Percentiles rank a stretch among this genome's conserved stretches.
Conservation (phyloP, 1,284 basidiomycete species). For the Pseudozyma tsukubaensis region DNA sequence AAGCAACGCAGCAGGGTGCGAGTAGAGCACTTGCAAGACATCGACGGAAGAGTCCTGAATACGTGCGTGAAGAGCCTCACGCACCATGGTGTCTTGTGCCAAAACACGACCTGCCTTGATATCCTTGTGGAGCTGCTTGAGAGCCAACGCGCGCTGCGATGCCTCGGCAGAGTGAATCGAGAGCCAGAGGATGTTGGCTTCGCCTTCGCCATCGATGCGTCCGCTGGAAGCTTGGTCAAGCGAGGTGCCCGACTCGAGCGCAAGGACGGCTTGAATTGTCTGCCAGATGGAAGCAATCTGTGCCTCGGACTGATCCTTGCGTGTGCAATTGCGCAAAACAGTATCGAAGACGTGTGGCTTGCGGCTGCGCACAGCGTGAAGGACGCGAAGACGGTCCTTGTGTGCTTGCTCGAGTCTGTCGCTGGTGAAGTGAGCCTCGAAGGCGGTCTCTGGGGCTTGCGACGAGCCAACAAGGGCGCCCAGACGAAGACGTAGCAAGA, state of each 20-base stretch:
- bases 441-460: conserved; percentile 29
- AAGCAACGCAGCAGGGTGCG: conserved; percentile 26
- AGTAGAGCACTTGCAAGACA: conserved; percentile 54
- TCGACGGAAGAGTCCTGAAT: conserved; percentile 44
- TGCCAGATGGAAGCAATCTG: conserved; percentile 48
- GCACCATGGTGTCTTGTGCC: conserved; percentile 53
- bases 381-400: conserved; percentile 44
- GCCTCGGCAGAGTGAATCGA: conserved; percentile 58
- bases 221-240: conserved; percentile 30
- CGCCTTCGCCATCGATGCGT: conserved; percentile 19
- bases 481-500: conserved; percentile 40
- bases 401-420: conserved; percentile 21
- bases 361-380: conserved; percentile 51
- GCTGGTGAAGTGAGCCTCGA: conserved; percentile 28
- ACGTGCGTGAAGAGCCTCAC: conserved; percentile 54
- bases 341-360: conserved; percentile 46
- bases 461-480: conserved; percentile 16
- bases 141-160: conserved; percentile 47
- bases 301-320: conserved; percentile 33
- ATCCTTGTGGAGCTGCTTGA: conserved; percentile 49
- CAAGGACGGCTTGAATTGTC: conserved; percentile 49
- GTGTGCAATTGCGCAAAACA: conserved; percentile 40
- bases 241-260: conserved; percentile 41
- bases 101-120: conserved; percentile 31
- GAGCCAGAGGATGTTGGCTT: conserved; percentile 55